Percentiles rank a stretch among this genome's conserved stretches.
Evolutionary conservation across 2,329 filamentous ascomycete species (phyloP).

Genomic region (Endoconidiophora polonica): DNA sequence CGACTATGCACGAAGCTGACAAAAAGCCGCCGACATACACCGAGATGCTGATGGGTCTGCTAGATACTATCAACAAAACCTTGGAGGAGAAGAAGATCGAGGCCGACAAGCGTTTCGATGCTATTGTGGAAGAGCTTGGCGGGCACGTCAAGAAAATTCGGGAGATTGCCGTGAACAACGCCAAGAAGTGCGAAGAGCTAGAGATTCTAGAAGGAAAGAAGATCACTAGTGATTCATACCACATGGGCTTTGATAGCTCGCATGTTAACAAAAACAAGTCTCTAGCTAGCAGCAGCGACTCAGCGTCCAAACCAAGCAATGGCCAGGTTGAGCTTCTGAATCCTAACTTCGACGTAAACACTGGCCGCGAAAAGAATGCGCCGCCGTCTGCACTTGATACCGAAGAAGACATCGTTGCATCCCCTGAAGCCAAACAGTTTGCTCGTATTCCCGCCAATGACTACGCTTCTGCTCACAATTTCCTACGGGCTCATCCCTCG

Average conservation of each 20-base stretch:
- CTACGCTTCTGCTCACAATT: conserved; percentile 56
- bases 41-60: conserved; percentile 93
- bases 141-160: conserved; percentile 63
- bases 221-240: conserved; percentile 83
- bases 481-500: conserved; percentile 60
- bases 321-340: conserved; percentile 28
- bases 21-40: conserved; percentile 70
- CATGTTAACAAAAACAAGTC: conserved; percentile 49
- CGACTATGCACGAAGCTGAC: conserved; percentile 60
- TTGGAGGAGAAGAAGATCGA: conserved; percentile 58
- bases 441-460: conserved; percentile 60
- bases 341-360: conserved; percentile 30
- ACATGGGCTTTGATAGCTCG: conserved; percentile 81
- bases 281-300: conserved; percentile 26
- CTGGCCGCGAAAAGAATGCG: conserved; percentile 10
- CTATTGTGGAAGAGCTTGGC: conserved; percentile 63
- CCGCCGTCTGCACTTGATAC: conserved; percentile 23
- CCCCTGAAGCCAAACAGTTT: conserved; percentile 63
- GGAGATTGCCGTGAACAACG: conserved; percentile 58
- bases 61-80: conserved; percentile 80
- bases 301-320: conserved; percentile 22
- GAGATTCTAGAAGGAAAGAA: conserved; percentile 74
- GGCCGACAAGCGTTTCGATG: conserved; percentile 48
- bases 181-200: conserved; percentile 58
- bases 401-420: conserved; percentile 61